phyloP scores from a whole-genome alignment of 306 rosid species.

The Calophaca sinica region DNA sequence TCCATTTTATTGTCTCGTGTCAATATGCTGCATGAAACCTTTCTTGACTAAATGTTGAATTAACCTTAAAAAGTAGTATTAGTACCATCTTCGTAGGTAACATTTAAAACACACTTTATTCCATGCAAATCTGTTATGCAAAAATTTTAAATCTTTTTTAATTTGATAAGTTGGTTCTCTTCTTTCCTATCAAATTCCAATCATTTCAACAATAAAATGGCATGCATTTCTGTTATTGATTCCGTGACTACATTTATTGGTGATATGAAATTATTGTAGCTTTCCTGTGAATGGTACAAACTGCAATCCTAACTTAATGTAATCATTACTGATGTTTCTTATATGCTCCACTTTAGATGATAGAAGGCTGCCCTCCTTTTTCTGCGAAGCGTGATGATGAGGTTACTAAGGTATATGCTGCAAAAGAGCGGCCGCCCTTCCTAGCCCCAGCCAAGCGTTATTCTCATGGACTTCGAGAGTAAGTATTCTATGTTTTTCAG shows the following conservation, averaged over 20 bases:
- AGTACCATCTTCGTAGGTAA: not conserved
- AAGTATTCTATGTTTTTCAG: slow-evolving; percentile 46
- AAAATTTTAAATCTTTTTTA: not conserved
- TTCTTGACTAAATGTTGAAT: slow-evolving; percentile 3
- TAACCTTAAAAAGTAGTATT: not conserved
- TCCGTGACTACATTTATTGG: not conserved
- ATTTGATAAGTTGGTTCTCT: slow-evolving; percentile 22
- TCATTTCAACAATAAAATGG: slow-evolving; percentile 24
- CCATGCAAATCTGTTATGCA: slow-evolving; percentile 30
- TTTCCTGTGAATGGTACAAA: not conserved
- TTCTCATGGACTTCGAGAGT: slow-evolving; percentile 85
- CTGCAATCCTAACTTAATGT: slow-evolving; percentile 31
- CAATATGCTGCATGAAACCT: slow-evolving; percentile 8
- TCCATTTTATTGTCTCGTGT: slow-evolving; percentile 19
- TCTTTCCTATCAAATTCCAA: slow-evolving; percentile 24
- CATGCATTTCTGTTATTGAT: slow-evolving; percentile 22
- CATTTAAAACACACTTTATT: slow-evolving; percentile 24
- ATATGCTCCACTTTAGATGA: slow-evolving; percentile 68
- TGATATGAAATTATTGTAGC: slow-evolving; percentile 11
- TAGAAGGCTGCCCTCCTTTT: slow-evolving; percentile 89
- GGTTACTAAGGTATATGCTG: slow-evolving; percentile 70
- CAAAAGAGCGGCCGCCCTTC: slow-evolving; percentile 83
- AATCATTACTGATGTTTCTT: slow-evolving; percentile 43
- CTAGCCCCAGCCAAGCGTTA: slow-evolving; percentile 75
- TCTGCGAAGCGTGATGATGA: slow-evolving; percentile 65